Percentiles rank a stretch among this genome's conserved stretches.
Conservation (phyloP, 441 rosid species). For the Cnidoscolus chayamansa region DNA sequence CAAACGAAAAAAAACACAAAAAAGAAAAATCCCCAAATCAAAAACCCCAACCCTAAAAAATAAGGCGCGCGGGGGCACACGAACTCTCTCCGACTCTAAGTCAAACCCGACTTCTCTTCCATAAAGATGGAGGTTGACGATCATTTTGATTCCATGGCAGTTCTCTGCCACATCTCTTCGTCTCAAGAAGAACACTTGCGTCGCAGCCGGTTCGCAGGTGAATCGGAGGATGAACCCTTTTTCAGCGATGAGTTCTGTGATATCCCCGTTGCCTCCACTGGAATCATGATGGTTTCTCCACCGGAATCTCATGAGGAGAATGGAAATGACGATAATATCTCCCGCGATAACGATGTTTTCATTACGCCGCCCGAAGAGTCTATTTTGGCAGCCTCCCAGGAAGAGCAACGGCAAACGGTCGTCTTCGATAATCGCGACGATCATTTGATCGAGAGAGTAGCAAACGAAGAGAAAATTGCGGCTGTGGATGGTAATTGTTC, state of each 20-base stretch:
- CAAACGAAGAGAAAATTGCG: constrained; percentile 3
- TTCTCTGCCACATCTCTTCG: constrained; percentile 26
- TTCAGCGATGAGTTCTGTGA: constrained; percentile 3
- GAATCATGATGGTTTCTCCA: constrained; percentile 36
- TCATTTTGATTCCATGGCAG: constrained; percentile 29
- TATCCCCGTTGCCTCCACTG: constrained; percentile 23
- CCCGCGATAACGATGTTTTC: constrained; percentile 35
- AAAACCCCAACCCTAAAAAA: not conserved
- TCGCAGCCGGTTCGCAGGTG: constrained; percentile 24
- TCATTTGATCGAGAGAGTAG: constrained; percentile 1
- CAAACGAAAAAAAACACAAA: not conserved
- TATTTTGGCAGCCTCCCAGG: constrained; percentile 3
- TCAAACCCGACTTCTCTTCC: too few species aligned
- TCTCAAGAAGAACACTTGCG: constrained; percentile 32
- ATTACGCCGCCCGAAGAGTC: constrained; percentile 39
- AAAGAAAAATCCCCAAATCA: too few species aligned
- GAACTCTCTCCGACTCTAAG: not conserved
- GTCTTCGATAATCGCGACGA: constrained; percentile 1
- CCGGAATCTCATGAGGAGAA: constrained; percentile 25
- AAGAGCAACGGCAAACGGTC: constrained; percentile 8
- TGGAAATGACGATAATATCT: not conserved
- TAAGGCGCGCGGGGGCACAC: not conserved
- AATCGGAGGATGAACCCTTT: constrained; percentile 19
- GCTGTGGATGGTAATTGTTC: constrained; percentile 10
- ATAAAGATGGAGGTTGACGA: constrained; percentile 19